phyloP scores from a whole-genome alignment of 768 basidiomycete genomes.

The Multifurca ochricompacta region DNA sequence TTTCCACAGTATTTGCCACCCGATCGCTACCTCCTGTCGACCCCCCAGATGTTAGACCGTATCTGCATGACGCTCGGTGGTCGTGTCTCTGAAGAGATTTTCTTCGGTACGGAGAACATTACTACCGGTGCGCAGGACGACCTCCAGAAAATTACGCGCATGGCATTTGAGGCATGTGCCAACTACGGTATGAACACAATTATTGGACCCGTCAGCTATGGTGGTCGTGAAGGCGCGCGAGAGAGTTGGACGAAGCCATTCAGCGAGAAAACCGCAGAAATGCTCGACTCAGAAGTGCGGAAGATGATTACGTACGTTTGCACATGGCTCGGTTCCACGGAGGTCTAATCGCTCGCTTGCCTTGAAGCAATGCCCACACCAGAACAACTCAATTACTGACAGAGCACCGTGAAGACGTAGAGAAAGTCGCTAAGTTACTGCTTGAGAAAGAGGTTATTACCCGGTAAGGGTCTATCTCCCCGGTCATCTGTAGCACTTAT shows the following conservation, averaged over 20 bases:
- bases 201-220: conserved; percentile 95
- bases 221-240: conserved; percentile 73
- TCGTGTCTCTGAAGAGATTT: conserved; percentile 96
- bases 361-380: conserved; percentile 59
- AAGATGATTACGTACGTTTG: conserved; percentile 83
- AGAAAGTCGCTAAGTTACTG: conserved; percentile 85
- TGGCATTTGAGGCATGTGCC: conserved; percentile 94
- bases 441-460: conserved; percentile 96
- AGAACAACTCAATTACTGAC: conserved; percentile 78
- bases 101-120: conserved; percentile 86
- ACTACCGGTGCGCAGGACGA: conserved; percentile 99
- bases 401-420: conserved; percentile 77
- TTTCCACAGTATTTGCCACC: conserved; percentile 76
- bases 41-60: conserved; percentile 88
- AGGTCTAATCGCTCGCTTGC: conserved; percentile 7
- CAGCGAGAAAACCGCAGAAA: conserved; percentile 94
- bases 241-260: conserved; percentile 96
- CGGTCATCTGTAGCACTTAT: neutral
- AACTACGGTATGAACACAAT: conserved; percentile 96
- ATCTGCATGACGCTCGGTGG: conserved; percentile 99
- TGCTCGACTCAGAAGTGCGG: conserved; percentile 84
- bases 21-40: conserved; percentile 91
- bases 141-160: conserved; percentile 93
- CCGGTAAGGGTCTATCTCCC: conserved; percentile 42
- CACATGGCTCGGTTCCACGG: neutral